Percentiles rank a stretch among this genome's conserved stretches.
Evolutionary conservation across 2,329 filamentous ascomycete genomes (phyloP).

Genomic region (Chaetomium sp.): DNA sequence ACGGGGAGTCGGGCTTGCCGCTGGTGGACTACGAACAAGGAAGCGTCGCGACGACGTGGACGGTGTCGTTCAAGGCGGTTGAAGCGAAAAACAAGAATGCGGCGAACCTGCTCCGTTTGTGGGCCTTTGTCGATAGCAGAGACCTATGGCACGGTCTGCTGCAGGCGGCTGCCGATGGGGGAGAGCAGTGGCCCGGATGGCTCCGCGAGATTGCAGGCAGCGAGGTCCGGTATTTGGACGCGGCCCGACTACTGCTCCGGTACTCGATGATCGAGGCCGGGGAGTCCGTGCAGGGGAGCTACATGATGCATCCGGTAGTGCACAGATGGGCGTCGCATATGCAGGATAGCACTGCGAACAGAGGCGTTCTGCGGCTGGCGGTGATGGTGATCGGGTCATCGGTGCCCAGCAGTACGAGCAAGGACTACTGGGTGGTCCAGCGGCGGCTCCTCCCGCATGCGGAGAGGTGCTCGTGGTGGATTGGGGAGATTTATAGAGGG

Average conservation of each 20-base stretch:
- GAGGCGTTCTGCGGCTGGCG: constrained; percentile 10
- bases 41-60: constrained; percentile 12
- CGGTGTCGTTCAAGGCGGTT: constrained; percentile 13
- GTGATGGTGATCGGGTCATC: not conserved
- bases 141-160: constrained; percentile 22
- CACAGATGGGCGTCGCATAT: constrained; percentile 20
- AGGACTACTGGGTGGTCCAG: not conserved
- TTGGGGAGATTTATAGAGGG: not conserved
- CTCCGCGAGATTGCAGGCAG: constrained; percentile 13
- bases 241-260: constrained; percentile 18
- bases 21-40: constrained; percentile 10
- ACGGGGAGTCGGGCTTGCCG: constrained; percentile 11
- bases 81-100: constrained; percentile 6
- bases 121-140: constrained; percentile 22
- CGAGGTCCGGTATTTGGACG: constrained; percentile 16
- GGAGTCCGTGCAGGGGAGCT: constrained; percentile 12
- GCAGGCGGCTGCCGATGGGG: constrained; percentile 5
- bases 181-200: constrained; percentile 17
- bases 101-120: constrained; percentile 20
- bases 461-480: not conserved
- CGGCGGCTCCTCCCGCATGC: not conserved
- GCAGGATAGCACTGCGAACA: constrained; percentile 9
- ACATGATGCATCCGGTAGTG: constrained; percentile 24
- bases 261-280: constrained; percentile 22
- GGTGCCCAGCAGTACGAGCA: not conserved